Evolutionary conservation across 805 yeast species (phyloP), one percentile per base, ranked within the genome.

Genomic region (Diddensiella caesifluorescens): DNA sequence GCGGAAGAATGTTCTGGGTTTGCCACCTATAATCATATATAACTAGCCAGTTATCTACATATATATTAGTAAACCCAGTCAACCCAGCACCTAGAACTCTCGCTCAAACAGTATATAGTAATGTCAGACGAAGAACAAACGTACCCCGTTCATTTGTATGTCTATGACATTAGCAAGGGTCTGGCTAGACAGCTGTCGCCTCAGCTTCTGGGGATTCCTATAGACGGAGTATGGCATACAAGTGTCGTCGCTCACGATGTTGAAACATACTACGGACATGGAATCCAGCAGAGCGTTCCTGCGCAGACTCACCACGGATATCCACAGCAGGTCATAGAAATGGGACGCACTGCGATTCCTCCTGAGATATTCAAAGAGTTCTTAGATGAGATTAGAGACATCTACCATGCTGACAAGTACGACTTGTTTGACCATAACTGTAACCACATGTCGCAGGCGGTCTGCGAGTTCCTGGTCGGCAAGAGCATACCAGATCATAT

Each of bases 201-300:
- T 13, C 65, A 67, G 59, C 52, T 80, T 5, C 57, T 80, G 1
- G 86, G 85, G 15, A 48, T 55, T 37, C 63, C 57, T 5, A 55
- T 77, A 5, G 83, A 79, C 22, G 87, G 85, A 10, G 70, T 80
- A 4, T 81, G 80, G 67, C 87, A 80, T 56, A 79, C 85, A 0
- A 69, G 77, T 2, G 59, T 67, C 5, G 73, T 78, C 1, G 67
- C 73, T 15, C 65, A 69, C 49, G 71, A 68, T n/a, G 64, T 63
- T 39, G 87, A 80, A 51, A 67, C 71, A 48, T 80, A 70, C 52
- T 77, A 75, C 39, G 83, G 80, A 44, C 70, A 70, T 29, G 85
- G 84, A 12, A 75, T 81, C 34, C 63, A 68, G 26, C 65, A 63
- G 26, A 49, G 62, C 9, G 48, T 53, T 1, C 77, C 83, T 0